Base-by-base conservation (phyloP, 2,329 filamentous ascomycete genomes). In the Fusarium sp. region DNA sequence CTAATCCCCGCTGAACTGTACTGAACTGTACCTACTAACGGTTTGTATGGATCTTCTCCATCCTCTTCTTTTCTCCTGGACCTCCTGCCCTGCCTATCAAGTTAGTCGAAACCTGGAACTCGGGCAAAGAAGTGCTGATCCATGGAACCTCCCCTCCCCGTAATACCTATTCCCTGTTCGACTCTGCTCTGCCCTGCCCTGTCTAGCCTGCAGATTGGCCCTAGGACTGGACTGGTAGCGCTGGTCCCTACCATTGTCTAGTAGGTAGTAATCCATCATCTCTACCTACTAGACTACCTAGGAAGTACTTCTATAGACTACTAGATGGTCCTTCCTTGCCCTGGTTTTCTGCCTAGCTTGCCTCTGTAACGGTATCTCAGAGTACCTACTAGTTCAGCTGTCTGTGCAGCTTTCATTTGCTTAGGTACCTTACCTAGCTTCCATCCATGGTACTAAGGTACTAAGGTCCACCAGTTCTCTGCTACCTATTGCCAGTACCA, bases 331-430 rank as follows among this genome's bases (percentile, higher is more conserved):
- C 41, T 40, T 27, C 56, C 34, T 66, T 48, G 62, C 53, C 65
- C 62, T 60, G 53, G 40, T 66, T 66, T 66, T 65, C 57, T 69
- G 69, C 65, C 68, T 69, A 49, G 56, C 68, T 69, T 69, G 60
- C 55, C 59, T 42, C 37, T 46, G 29, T 27, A 24, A 34, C 29
- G 20, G 37, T 61, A 53, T 48, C 32, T 37, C 22, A 37, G 32
- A 18, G 16, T 34, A 30, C 32, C 32, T 29, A n/a, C 32, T 29
- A n/a, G 40, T 27, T 46, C 22, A 49, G 52, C 27, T 69, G 40
- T 40, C 65, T 54, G 52, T 65, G 51, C 58, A 59, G 34, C 41
- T 32, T 30, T 29, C 24, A 16, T 40, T 24, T 32, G 27, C 30
- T 49, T 14, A 29, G 30, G 12, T 46, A 37, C 32, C 32, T 37